phyloP scores from a whole-genome alignment of 805 yeast species.

The Lipomyces orientalis region DNA sequence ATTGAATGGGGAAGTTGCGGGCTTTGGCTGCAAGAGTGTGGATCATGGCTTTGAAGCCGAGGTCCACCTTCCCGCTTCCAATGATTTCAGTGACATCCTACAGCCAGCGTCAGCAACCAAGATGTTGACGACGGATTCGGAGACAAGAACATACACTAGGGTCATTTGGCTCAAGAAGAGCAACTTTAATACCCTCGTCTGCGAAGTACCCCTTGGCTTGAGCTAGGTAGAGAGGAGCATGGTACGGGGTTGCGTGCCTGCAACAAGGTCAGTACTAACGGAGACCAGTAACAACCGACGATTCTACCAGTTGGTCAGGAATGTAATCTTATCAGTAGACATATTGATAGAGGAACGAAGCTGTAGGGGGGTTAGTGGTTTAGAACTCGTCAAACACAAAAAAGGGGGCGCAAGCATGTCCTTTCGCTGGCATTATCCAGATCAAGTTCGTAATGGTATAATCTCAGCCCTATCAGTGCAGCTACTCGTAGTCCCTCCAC shows the following conservation, averaged over 20 bases:
- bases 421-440: constrained; percentile 28
- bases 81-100: constrained; percentile 60
- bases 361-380: neutral
- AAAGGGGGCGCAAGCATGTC: constrained; percentile 14
- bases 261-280: neutral
- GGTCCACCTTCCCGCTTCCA: constrained; percentile 62
- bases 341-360: constrained; percentile 36
- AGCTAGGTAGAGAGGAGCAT: constrained; percentile 59
- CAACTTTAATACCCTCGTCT: constrained; percentile 57
- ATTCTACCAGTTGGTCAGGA: constrained; percentile 55
- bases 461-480: constrained; percentile 15
- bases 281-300: neutral
- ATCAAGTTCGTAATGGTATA: constrained; percentile 26
- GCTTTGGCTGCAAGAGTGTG: constrained; percentile 66
- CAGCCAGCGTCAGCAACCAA: neutral
- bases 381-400: neutral
- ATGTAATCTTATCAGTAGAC: constrained; percentile 57
- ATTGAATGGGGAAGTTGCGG: constrained; percentile 62
- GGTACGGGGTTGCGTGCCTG: constrained; percentile 59
- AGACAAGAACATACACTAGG: constrained; percentile 47
- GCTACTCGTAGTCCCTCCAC: neutral
- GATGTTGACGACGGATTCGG: neutral
- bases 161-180: constrained; percentile 61
- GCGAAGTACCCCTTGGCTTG: constrained; percentile 57
- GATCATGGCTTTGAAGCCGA: constrained; percentile 66